A percentile compares a stretch with the other conserved stretches of the same genome.
These are phyloP conservation scores for Fusarium paranaense DNA, from an alignment of 2,329 filamentous ascomycete genomes.

Conservation along the genomic window DNA sequence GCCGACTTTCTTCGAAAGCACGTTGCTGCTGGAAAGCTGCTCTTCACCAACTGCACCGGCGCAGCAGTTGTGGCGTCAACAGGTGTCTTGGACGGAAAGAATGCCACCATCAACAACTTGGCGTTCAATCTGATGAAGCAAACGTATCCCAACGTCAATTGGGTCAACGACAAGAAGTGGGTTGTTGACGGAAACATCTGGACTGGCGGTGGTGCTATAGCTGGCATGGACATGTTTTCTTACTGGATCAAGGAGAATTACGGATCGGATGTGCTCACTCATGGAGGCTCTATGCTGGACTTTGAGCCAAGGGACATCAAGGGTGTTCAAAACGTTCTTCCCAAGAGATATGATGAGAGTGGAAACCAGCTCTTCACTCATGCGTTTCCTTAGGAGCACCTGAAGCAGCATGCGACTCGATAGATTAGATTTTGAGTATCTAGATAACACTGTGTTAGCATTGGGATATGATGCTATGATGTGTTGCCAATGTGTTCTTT, in stretches of 20 bases:
- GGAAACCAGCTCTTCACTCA: slow-evolving; percentile 47
- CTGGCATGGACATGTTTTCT: slow-evolving; percentile 59
- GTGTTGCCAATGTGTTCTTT: too few relatives aligned
- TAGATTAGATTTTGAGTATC: background rate
- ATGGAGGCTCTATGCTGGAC: slow-evolving; percentile 41
- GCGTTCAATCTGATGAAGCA: slow-evolving; percentile 45
- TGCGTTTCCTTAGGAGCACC: slow-evolving; percentile 3
- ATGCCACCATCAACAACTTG: slow-evolving; percentile 56
- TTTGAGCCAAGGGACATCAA: slow-evolving; percentile 51
- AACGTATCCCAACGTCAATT: slow-evolving; percentile 55
- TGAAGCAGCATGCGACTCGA: background rate
- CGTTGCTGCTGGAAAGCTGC: slow-evolving; percentile 49
- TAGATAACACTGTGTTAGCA: background rate
- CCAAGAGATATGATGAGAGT: slow-evolving; percentile 41
- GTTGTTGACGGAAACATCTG: slow-evolving; percentile 59
- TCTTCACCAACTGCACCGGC: slow-evolving; percentile 55
- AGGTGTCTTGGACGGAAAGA: slow-evolving; percentile 55
- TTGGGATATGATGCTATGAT: too few relatives aligned
- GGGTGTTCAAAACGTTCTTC: slow-evolving; percentile 45
- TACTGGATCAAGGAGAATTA: slow-evolving; percentile 54
- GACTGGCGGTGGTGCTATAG: slow-evolving; percentile 58
- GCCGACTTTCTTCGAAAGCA: slow-evolving; percentile 50
- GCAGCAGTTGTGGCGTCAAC: slow-evolving; percentile 46
- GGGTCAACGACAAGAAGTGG: slow-evolving; percentile 58
- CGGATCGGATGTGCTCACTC: slow-evolving; percentile 44